Conservation (phyloP, 768 basidiomycete genomes). For the Leccinum rimulosum region DNA sequence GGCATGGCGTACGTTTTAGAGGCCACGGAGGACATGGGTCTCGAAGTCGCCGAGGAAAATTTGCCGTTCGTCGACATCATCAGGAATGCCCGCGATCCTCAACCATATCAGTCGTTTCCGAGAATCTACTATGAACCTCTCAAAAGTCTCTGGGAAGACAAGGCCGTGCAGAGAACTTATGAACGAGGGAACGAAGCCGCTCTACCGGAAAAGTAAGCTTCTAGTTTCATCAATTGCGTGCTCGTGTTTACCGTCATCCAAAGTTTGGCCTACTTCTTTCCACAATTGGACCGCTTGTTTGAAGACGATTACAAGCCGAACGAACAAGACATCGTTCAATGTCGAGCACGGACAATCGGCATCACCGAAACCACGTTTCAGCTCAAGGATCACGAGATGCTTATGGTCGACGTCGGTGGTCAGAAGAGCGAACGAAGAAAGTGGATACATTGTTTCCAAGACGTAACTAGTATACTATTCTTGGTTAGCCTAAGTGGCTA, state of each 20-base stretch:
- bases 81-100: constrained; percentile 65
- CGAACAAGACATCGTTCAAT: constrained; percentile 86
- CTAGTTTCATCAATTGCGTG: background rate
- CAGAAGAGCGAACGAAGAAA: constrained; percentile 92
- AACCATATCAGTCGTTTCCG: constrained; percentile 82
- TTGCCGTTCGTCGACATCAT: constrained; percentile 57
- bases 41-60: constrained; percentile 67
- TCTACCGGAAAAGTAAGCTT: constrained; percentile 81
- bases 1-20: constrained; percentile 83
- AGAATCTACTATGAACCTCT: constrained; percentile 62
- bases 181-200: constrained; percentile 86
- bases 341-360: constrained; percentile 84
- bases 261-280: constrained; percentile 76
- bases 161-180: constrained; percentile 72
- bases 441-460: constrained; percentile 95
- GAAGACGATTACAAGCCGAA: constrained; percentile 66
- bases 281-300: constrained; percentile 78
- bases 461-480: constrained; percentile 92
- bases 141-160: constrained; percentile 72
- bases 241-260: background rate
- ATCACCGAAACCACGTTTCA: constrained; percentile 87
- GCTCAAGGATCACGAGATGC: constrained; percentile 76
- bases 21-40: constrained; percentile 85
- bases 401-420: constrained; percentile 93
- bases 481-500: constrained; percentile 90